A percentile compares a stretch with the other conserved stretches of the same genome.
Evolutionary conservation across 2,329 filamentous ascomycete genomes (phyloP).

Genomic region (Sarocladiaceae sp.): DNA sequence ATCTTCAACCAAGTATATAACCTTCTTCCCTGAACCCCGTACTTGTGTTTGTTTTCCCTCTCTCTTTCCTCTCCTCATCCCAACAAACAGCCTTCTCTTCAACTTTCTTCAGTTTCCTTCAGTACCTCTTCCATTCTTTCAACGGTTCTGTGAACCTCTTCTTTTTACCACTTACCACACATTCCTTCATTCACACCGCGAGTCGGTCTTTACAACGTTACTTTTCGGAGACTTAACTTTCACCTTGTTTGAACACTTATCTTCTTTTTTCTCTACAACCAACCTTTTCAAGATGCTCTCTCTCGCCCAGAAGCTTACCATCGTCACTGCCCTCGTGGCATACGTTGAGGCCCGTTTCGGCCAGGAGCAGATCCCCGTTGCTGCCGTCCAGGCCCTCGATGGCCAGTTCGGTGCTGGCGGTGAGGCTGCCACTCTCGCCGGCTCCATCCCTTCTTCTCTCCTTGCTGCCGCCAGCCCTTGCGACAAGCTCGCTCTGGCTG

Average conservation of each 20-base stretch:
- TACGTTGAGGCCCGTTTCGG: conserved; percentile 51
- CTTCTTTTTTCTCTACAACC: neutral
- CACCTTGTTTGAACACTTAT: conserved; percentile 5
- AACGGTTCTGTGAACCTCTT: conserved; percentile 9
- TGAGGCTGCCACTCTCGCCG: conserved; percentile 57
- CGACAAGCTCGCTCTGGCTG: conserved; percentile 58
- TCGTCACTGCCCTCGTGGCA: conserved; percentile 36
- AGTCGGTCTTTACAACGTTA: conserved; percentile 7
- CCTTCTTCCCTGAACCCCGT: neutral
- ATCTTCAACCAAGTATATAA: conserved; percentile 4
- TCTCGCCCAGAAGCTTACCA: conserved; percentile 22
- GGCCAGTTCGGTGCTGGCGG: conserved; percentile 50
- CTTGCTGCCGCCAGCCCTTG: conserved; percentile 61
- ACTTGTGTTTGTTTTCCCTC: neutral
- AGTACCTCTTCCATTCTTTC: conserved; percentile 10
- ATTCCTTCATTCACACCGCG: conserved; percentile 3
- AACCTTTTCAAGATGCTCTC: conserved; percentile 7
- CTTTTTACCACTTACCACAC: neutral
- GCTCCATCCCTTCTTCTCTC: conserved; percentile 53
- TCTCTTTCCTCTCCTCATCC: conserved; percentile 5
- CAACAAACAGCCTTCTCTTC: conserved; percentile 8
- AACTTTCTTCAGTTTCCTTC: conserved; percentile 8
- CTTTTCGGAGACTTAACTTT: neutral
- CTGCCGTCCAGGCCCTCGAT: conserved; percentile 44
- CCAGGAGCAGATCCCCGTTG: conserved; percentile 55